Base-by-base conservation (phyloP, 495 filamentous ascomycete species). In the Neurospora tetrasperma region DNA sequence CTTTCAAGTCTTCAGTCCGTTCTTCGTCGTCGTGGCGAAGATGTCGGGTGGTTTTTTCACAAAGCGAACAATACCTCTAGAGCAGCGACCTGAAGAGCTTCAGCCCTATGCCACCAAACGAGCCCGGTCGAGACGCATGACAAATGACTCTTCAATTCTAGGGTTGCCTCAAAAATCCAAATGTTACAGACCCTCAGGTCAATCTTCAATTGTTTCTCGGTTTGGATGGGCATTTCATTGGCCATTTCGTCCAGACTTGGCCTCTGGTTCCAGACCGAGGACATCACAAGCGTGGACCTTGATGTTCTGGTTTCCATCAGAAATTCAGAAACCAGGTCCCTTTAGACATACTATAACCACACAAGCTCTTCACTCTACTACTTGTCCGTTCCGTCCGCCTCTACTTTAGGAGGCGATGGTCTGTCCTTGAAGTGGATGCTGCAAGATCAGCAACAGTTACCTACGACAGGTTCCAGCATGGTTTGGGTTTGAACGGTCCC, bases 81-180 rank as follows among this genome's bases (percentile, higher is more conserved):
- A 20, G 39, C 48, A 71, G 31, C 23, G 44, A 20, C n/a, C 27
- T 38, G n/a, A 20, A 40, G 31, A 39, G 35, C 16, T 42, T 20
- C 69, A 39, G 38, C 69, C 35, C 69, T 42, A 38, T 70, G 38
- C 35, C 69, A 39, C 20, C 70, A 41, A 23, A 14, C 8, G 16
- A 6, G 2, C 27, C 27, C 27, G 27, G 10, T 71, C 27, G 70
- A 66, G 70, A 31, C 66, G 40, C 74, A 66, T 71, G 39, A n/a
- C 72, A 69, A 74, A 23, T 59, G 48, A 70, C 38, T 66, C 70
- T 39, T 54, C 27, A 69, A 78, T 82, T 82, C 80, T 79, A 80
- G 75, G 72, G 74, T 75, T 82, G 79, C 77, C 80, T 80, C 78
- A 82, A 75, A 73, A 78, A 42, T 35, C 16, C 3, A 23, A 11